Conservation (phyloP, 768 basidiomycete species). For the Psilocybe tampanensis region DNA sequence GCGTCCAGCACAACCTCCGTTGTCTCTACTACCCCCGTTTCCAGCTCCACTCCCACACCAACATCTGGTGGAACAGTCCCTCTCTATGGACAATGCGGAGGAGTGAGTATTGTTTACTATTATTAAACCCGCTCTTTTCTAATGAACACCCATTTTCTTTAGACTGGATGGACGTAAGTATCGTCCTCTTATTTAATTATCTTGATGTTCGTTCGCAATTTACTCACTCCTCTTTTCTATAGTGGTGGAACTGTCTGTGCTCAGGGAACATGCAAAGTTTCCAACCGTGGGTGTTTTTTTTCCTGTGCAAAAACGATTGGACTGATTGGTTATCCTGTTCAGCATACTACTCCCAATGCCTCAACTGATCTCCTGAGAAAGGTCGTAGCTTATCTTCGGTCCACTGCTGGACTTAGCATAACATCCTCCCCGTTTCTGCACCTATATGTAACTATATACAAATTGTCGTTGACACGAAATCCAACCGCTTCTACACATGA, state of each 20-base stretch:
- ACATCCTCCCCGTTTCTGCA: neutral
- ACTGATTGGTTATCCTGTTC: neutral
- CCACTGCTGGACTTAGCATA: neutral
- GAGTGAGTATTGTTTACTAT: conserved; percentile 1
- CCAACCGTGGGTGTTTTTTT: conserved; percentile 12
- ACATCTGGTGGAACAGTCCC: conserved; percentile 12
- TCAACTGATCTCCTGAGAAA: neutral
- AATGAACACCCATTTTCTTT: neutral
- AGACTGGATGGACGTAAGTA: conserved; percentile 18
- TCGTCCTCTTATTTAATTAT: no score
- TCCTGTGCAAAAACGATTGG: neutral
- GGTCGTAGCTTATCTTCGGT: neutral
- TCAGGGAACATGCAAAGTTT: conserved; percentile 18
- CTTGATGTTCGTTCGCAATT: no score
- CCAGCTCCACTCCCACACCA: neutral
- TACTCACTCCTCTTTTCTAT: neutral
- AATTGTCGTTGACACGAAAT: no score
- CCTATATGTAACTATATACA: no score
- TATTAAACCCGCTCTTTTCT: neutral
- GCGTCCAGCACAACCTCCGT: conserved; percentile 10
- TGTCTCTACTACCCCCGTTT: neutral
- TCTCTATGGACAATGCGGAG: conserved; percentile 26
- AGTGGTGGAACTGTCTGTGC: conserved; percentile 22
- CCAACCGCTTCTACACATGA: no score
- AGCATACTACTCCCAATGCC: conserved; percentile 26